Percentiles rank a stretch among this genome's conserved stretches.
Conservation (phyloP, 768 basidiomycete genomes). For the Boletus speciosus region DNA sequence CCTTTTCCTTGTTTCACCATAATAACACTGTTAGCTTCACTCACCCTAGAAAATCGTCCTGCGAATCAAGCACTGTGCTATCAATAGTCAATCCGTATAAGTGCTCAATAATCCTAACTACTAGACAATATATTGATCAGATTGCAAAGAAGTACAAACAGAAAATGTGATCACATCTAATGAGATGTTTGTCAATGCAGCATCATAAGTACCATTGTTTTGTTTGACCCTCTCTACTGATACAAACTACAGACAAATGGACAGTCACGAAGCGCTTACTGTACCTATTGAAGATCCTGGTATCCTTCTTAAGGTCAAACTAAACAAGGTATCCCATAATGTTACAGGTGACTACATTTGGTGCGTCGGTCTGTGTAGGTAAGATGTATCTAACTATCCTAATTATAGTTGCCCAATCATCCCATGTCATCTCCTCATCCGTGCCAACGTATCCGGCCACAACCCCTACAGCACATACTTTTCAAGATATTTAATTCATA, state of each 20-base stretch:
- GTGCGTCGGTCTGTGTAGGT: background rate
- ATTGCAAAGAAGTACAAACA: background rate
- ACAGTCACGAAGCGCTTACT: too few species aligned
- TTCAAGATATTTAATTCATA: background rate
- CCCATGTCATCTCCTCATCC: background rate
- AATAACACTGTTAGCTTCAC: too few species aligned
- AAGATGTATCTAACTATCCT: background rate
- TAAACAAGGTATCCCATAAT: background rate
- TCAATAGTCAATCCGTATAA: background rate
- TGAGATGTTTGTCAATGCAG: too few species aligned
- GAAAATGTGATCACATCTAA: background rate
- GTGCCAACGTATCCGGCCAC: too few species aligned
- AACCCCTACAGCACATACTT: background rate
- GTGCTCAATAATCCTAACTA: too few species aligned
- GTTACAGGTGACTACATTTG: background rate
- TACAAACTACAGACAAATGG: too few species aligned
- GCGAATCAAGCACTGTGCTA: background rate
- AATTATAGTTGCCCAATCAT: background rate
- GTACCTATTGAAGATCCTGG: too few species aligned
- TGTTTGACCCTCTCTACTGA: too few species aligned
- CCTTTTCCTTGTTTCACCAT: too few species aligned
- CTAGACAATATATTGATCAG: too few species aligned
- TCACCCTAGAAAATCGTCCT: background rate
- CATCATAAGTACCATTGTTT: too few species aligned
- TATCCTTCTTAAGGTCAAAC: too few species aligned